Base-by-base conservation (phyloP, 2,329 filamentous ascomycete species). In the Graphilbum sp. region DNA sequence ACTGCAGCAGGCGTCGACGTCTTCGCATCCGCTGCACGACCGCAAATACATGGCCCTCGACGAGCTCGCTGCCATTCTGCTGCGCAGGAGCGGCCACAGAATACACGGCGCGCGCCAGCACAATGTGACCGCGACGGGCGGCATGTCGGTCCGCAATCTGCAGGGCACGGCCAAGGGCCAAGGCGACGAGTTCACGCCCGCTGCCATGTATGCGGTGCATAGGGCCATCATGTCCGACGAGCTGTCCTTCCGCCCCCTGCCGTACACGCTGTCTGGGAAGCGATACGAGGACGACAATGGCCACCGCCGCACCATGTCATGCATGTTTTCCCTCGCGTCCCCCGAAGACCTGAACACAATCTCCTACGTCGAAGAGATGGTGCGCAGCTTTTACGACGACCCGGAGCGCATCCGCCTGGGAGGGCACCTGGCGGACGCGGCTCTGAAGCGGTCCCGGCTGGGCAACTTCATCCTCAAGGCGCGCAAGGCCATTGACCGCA, bases 121-220 rank as follows among this genome's bases (percentile, higher is more conserved):
- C 17, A 8, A 19, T 11, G 5, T 3, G 6, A 20, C 13, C 15
- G 12, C 15, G 27, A 32, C 32, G 24, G 15, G 17, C 12, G 32
- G 29, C 33, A 29, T 24, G 4, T 32, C 21, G 4, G 13, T 46
- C 5, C 43, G 42, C 5, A 37, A 33, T 4, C 27, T 4, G 13
- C 24, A 2, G 4, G 23, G 21, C 51, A 54, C 18, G 2, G n/a
- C 39, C 10, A 3, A 9, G 7, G 12, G 27, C 5, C 21, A 18
- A 5, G 15, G n/a, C 17, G 54, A 52, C 2, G 56, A 54, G 10
- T 66, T 66, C 38, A 56, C 64, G 1, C 45, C 64, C 1, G 49
- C 63, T 21, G 64, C 67, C 9, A 55, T 85, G 5, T 81, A 84
- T 48, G 80, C 82, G 4, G 72, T 86, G 7, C 77, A 85, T 46